phyloP scores from a whole-genome alignment of 257 asterid species.

The Jacaranda copaia region DNA sequence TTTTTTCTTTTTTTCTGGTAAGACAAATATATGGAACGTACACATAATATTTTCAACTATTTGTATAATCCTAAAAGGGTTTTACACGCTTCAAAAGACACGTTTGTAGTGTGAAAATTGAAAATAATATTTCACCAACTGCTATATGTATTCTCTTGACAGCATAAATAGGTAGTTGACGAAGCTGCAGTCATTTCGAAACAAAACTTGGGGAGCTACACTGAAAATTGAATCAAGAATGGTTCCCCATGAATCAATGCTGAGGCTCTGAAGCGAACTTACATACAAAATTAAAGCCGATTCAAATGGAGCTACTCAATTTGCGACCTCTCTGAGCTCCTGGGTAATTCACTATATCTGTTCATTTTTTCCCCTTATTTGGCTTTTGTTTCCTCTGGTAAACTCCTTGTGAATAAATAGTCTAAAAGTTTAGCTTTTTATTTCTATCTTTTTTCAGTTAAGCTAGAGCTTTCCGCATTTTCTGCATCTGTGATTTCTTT shows the following conservation, averaged over 20 bases:
- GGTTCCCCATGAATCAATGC: constrained; percentile 24
- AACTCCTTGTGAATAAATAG: background rate
- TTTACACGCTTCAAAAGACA: no score
- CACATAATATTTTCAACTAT: no score
- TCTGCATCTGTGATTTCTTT: constrained; percentile 12
- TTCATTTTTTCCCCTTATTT: background rate
- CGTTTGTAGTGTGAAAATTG: background rate
- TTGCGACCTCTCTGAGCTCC: constrained; percentile 20
- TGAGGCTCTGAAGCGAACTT: constrained; percentile 5
- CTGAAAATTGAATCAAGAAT: background rate
- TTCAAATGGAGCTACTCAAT: constrained; percentile 29
- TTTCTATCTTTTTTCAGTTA: background rate
- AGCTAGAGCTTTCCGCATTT: constrained; percentile 27
- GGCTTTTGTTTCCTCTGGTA: background rate
- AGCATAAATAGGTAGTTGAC: constrained; percentile 17
- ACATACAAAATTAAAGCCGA: background rate
- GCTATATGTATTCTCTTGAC: background rate
- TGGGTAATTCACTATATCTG: constrained; percentile 34
- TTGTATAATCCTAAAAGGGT: no score
- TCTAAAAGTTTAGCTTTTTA: background rate
- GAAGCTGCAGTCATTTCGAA: background rate
- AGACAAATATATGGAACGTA: no score
- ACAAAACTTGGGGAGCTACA: constrained; percentile 6
- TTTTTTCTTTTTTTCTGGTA: no score
- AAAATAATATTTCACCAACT: background rate